Percentiles rank a stretch among this genome's conserved stretches.
phyloP scores from a whole-genome alignment of 2,329 filamentous ascomycete genomes.

The Hypoxylon rubiginosum region DNA sequence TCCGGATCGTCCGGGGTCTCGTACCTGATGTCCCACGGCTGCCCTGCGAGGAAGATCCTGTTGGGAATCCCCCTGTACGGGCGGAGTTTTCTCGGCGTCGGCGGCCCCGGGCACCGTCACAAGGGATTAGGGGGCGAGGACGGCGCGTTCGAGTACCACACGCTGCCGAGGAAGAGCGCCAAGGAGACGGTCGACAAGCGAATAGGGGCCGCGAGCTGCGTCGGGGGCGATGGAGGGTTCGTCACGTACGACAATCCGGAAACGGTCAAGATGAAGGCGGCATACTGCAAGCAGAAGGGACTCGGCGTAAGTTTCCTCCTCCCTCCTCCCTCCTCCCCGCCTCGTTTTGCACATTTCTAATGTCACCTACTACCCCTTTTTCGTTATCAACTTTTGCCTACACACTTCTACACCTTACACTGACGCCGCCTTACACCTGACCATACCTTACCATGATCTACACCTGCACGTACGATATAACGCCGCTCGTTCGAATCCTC shows the following conservation, averaged over 20 bases:
- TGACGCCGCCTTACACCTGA: background rate
- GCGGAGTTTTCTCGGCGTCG: constrained; percentile 77
- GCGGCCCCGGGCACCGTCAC: constrained; percentile 74
- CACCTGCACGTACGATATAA: background rate
- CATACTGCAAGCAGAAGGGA: constrained; percentile 77
- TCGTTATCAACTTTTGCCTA: background rate
- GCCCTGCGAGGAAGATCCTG: constrained; percentile 78
- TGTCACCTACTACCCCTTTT: constrained; percentile 14
- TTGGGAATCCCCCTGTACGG: constrained; percentile 83
- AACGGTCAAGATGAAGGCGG: constrained; percentile 81
- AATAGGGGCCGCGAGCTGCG: constrained; percentile 77
- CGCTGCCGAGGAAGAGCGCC: constrained; percentile 72
- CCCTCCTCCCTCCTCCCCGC: constrained; percentile 19
- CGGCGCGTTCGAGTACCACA: constrained; percentile 80
- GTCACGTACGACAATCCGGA: constrained; percentile 84
- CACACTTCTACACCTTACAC: background rate
- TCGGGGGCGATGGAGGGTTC: constrained; percentile 81
- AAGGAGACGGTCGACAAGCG: constrained; percentile 77
- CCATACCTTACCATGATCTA: background rate
- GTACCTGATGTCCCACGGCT: constrained; percentile 74
- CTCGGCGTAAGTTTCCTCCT: constrained; percentile 67
- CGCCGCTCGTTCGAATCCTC: background rate
- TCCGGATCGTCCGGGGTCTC: constrained; percentile 77
- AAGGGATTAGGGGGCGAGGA: constrained; percentile 70
- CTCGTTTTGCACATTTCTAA: background rate